These are phyloP conservation scores for Nidularia sp. DNA, from an alignment of 768 basidiomycete species.

Conservation along the genomic window DNA sequence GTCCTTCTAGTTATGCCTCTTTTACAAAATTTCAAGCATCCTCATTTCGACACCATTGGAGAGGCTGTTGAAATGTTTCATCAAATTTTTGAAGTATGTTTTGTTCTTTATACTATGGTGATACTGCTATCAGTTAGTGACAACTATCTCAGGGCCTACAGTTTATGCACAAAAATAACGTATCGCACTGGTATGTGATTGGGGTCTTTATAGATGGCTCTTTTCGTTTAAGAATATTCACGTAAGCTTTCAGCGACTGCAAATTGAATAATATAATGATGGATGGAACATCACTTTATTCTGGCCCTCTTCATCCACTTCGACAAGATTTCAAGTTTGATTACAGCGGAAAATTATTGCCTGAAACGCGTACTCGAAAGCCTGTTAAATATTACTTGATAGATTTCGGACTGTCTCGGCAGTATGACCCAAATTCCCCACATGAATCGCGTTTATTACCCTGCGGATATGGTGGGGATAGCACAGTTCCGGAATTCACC, in stretches of 20 bases:
- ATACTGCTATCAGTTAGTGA: not conserved
- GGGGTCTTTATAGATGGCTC: not conserved
- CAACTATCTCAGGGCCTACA: constrained; percentile 6
- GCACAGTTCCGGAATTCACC: constrained; percentile 17
- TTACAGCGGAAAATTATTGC: constrained; percentile 6
- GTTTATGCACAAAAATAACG: constrained; percentile 10
- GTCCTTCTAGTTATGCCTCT: constrained; percentile 17
- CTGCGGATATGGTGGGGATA: constrained; percentile 13
- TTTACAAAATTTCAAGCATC: constrained; percentile 7
- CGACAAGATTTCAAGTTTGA: not conserved
- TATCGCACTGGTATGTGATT: constrained; percentile 11
- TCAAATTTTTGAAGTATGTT: constrained; percentile 8
- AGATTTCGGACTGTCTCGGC: constrained; percentile 17
- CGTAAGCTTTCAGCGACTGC: constrained; percentile 7
- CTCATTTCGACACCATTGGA: constrained; percentile 14
- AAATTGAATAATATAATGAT: constrained; percentile 13
- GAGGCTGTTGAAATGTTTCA: constrained; percentile 15
- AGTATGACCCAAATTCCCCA: constrained; percentile 1
- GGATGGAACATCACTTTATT: constrained; percentile 11
- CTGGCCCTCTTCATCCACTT: constrained; percentile 8
- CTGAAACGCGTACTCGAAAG: constrained; percentile 8
- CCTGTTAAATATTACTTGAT: constrained; percentile 21
- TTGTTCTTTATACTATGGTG: not conserved
- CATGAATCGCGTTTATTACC: not conserved
- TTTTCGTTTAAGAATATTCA: not conserved